Evolutionary conservation across 768 basidiomycete species (phyloP), one percentile per base, ranked within the genome.

Genomic region (Lactifluus piperatus): DNA sequence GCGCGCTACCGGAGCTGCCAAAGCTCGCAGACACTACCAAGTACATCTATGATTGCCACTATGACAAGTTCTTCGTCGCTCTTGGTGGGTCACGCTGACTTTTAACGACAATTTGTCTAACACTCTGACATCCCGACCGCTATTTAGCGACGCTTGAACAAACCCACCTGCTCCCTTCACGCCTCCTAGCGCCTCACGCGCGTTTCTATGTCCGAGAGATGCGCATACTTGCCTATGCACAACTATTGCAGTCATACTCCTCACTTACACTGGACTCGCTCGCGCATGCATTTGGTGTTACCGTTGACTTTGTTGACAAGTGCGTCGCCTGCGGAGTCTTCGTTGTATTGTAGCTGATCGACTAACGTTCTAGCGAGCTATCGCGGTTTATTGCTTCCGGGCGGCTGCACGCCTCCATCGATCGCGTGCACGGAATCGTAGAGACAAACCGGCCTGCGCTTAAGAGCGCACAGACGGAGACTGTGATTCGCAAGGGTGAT

Each of bases 171-270:
- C 73, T 92, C n/a, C 87, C 93, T 13, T 94, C 90, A 3, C 88
- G 91, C 43, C 74, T 94, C 58, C 81, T 98, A 48, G 80, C 85
- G 2, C 88, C 86, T 0, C 97, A 98, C 70, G 80, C 91, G 0
- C 83, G 90, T 8, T 95, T 78, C 75, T 97, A 97, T 71, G 80
- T 94, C 30, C 86, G 95, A 58, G 95, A 97, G 72, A 93, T 97
- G 91, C 85, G 97, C 34, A 93, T 98, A 64, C 83, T 88, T 20
- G 94, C 94, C 0, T 98, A 97, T 73, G 74, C 79, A 27, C 95
- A 98, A 67, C 77, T 97, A 5, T 77, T 99, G n/a, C 91, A 97
- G 70, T 85, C 82, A 10, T 99, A 98, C 70, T 81, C 86, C 37
- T 89, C 86, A 56, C 77, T 98, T 45, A 97, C 95, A 1, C 75